Evolutionary conservation across 305 asterid species (phyloP).

Genomic region (Solanum hybrid): DNA sequence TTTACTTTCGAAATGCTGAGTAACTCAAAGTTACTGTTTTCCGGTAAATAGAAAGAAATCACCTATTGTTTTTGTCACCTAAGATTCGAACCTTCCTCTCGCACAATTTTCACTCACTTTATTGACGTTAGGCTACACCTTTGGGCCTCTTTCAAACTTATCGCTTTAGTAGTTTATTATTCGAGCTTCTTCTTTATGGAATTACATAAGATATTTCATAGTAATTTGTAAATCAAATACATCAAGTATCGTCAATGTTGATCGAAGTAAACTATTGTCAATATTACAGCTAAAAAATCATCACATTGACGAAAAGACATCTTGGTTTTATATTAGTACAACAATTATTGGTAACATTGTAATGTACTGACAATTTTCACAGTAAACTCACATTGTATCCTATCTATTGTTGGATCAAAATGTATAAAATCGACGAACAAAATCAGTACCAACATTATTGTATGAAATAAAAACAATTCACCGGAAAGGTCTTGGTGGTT

Average conservation of each 20-base stretch:
- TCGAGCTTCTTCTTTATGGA: neutral
- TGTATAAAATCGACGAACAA: neutral
- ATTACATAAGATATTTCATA: neutral
- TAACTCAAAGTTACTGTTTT: neutral
- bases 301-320: neutral
- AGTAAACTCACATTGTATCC: neutral
- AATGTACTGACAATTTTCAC: neutral
- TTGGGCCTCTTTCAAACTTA: neutral
- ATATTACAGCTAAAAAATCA: neutral
- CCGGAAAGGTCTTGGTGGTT: conserved; percentile 56
- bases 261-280: neutral
- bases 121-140: neutral
- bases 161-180: neutral
- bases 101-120: neutral
- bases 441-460: neutral
- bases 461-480: neutral
- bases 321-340: neutral
- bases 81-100: neutral
- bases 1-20: neutral
- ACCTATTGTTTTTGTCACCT: neutral
- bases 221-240: neutral
- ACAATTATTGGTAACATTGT: neutral
- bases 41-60: neutral
- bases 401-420: neutral
- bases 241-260: neutral